Conservation (phyloP, 345 rosid genomes). For the Camelina hispida region DNA sequence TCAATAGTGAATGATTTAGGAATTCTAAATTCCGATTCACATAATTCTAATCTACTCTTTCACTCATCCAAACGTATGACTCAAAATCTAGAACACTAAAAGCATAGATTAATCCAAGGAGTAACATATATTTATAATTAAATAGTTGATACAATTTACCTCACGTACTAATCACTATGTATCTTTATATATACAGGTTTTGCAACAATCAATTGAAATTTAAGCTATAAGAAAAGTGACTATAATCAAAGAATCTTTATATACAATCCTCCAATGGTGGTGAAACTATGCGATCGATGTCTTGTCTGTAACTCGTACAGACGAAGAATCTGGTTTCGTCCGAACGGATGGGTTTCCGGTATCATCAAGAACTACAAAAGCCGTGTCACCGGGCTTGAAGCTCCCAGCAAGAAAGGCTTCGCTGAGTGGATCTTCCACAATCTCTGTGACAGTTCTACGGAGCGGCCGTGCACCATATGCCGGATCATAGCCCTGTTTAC, state of each 20-base stretch:
- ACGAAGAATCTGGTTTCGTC: constrained; percentile 52
- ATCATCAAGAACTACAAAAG: constrained; percentile 72
- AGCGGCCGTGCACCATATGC: constrained; percentile 87
- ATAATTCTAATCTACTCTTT: background rate
- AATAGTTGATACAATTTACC: constrained; percentile 20
- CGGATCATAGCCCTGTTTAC: constrained; percentile 82
- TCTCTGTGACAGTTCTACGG: constrained; percentile 75
- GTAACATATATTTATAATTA: background rate
- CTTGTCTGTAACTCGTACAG: constrained; percentile 65
- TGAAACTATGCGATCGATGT: constrained; percentile 42
- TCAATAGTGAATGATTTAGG: too few relatives aligned
- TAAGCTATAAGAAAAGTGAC: constrained; percentile 18
- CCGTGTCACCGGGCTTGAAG: constrained; percentile 82
- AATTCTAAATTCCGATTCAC: background rate
- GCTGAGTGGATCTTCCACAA: constrained; percentile 82
- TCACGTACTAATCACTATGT: constrained; percentile 39
- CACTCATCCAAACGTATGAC: background rate
- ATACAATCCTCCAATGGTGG: constrained; percentile 34
- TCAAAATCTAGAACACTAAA: background rate
- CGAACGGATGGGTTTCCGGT: constrained; percentile 71
- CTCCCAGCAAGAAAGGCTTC: constrained; percentile 80
- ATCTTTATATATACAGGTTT: constrained; percentile 48
- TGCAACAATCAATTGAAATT: constrained; percentile 43
- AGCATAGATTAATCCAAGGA: background rate
- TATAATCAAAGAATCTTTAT: constrained; percentile 45